Conservation (phyloP, 2,329 filamentous ascomycete species). For the Elsinoe ampelina region DNA sequence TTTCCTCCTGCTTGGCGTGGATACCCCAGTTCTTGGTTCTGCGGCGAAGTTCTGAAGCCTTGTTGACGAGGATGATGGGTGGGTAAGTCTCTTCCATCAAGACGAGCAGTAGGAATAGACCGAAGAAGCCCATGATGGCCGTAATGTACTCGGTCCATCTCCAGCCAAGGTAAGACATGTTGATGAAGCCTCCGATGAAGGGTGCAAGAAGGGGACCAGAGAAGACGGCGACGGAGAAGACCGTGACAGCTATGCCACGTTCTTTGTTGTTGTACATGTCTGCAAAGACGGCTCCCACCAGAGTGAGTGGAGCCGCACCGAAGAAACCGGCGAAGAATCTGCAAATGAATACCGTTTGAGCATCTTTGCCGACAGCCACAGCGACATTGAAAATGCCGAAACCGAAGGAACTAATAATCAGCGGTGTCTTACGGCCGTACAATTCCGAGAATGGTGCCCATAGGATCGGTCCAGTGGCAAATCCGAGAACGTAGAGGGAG, state of each 20-base stretch:
- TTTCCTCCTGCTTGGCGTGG: conserved; percentile 42
- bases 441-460: conserved; percentile 43
- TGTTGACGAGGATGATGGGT: conserved; percentile 48
- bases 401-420: conserved; percentile 26
- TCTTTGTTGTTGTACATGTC: conserved; percentile 45
- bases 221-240: conserved; percentile 30
- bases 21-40: conserved; percentile 53
- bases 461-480: conserved; percentile 29
- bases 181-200: conserved; percentile 27
- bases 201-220: conserved; percentile 27
- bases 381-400: conserved; percentile 42
- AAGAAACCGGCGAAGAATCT: conserved; percentile 31
- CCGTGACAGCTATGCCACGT: conserved; percentile 26
- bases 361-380: conserved; percentile 30
- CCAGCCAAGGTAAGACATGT: conserved; percentile 36
- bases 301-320: conserved; percentile 34
- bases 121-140: conserved; percentile 47
- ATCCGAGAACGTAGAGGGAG: conserved; percentile 33
- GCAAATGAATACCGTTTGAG: conserved; percentile 31
- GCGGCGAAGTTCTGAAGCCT: conserved; percentile 46
- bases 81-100: conserved; percentile 52
- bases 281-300: conserved; percentile 44
- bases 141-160: conserved; percentile 43
- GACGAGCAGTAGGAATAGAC: conserved; percentile 40
- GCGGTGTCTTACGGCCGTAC: conserved; percentile 28